A percentile compares a stretch with the other conserved stretches of the same genome.
phyloP scores from a whole-genome alignment of 2,329 filamentous ascomycete species.

The Ceratocystis colombiana region DNA sequence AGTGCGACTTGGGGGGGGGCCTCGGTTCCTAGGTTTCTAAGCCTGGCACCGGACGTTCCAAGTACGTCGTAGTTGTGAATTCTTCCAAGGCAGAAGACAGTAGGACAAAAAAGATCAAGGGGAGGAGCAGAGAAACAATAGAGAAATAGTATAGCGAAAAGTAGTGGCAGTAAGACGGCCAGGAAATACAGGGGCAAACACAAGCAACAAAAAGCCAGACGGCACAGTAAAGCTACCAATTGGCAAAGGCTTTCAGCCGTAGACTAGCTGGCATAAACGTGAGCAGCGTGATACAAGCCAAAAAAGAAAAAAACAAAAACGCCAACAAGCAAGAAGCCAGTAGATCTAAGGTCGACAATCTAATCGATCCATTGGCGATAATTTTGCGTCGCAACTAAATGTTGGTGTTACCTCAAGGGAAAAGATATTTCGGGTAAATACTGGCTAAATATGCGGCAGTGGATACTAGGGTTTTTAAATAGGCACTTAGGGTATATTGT shows the following conservation, averaged over 20 bases:
- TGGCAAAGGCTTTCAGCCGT: not conserved
- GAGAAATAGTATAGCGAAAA: not conserved
- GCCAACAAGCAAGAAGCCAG: not conserved
- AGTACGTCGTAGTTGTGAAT: not conserved
- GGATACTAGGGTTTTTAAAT: not conserved
- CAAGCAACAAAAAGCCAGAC: not conserved
- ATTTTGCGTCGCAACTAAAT: not conserved
- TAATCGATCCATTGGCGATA: not conserved
- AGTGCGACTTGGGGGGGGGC: not conserved
- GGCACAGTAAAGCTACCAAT: not conserved
- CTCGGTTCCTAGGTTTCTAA: not conserved
- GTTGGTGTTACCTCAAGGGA: constrained; percentile 9
- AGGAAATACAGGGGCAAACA: not conserved
- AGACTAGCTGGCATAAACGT: not conserved
- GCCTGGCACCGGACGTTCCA: not conserved
- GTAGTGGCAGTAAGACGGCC: not conserved
- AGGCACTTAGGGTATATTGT: not conserved
- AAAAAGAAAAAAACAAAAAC: not conserved
- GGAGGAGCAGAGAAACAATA: not conserved
- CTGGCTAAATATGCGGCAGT: not conserved
- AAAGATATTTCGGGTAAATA: not conserved
- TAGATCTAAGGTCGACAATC: not conserved
- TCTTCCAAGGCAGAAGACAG: not conserved
- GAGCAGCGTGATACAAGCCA: not conserved
- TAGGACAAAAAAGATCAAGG: not conserved